Conservation (phyloP, 106 monocot genomes). For the Dioscorea dumetorum region DNA sequence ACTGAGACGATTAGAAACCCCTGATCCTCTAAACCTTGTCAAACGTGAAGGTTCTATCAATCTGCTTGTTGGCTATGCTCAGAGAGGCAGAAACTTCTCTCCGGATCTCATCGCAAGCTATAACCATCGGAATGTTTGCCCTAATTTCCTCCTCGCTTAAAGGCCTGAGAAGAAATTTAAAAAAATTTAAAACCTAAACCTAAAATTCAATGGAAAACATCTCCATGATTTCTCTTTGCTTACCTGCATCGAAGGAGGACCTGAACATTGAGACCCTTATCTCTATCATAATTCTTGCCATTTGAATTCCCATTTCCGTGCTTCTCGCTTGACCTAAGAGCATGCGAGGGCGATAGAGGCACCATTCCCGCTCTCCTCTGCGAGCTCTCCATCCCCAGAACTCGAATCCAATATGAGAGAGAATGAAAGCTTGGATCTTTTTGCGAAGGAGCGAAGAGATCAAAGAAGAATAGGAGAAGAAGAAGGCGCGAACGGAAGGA, state of each 20-base stretch:
- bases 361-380: constrained; percentile 28
- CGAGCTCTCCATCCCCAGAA: constrained; percentile 15
- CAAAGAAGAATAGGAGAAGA: background rate
- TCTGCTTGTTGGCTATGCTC: constrained; percentile 54
- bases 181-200: constrained; percentile 1
- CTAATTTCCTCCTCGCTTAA: constrained; percentile 37
- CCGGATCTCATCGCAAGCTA: constrained; percentile 35
- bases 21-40: constrained; percentile 27
- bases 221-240: background rate
- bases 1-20: too few species aligned
- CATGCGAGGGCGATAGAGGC: constrained; percentile 32
- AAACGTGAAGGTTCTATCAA: constrained; percentile 41
- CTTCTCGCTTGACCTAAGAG: constrained; percentile 43
- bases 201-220: background rate
- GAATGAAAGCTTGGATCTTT: background rate
- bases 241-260: constrained; percentile 54
- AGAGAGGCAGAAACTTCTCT: constrained; percentile 39
- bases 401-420: background rate
- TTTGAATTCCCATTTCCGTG: constrained; percentile 12
- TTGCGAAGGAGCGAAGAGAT: background rate
- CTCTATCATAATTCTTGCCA: constrained; percentile 22
- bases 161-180: constrained; percentile 20
- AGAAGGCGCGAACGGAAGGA: background rate
- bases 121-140: constrained; percentile 16
- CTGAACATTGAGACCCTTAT: constrained; percentile 59